Conservation (phyloP, 2,329 filamentous ascomycete species). For the Orbilia oligospora region DNA sequence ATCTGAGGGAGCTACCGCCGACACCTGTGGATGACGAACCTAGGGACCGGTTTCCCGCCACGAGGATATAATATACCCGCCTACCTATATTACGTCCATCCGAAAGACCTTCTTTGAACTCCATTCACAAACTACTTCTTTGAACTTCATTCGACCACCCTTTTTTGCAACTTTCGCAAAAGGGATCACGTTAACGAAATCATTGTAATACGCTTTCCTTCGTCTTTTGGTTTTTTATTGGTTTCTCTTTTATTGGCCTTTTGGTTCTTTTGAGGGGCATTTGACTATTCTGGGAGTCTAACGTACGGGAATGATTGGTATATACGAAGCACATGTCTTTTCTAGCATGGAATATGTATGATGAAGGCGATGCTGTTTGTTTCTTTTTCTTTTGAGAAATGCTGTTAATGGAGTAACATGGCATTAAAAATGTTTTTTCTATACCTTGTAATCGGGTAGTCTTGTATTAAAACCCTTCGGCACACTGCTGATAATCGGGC, state of each 20-base stretch:
- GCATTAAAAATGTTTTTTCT: constrained; percentile 5
- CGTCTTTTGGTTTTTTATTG: neutral
- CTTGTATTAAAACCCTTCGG: too few relatives aligned
- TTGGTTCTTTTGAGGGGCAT: neutral
- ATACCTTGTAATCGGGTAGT: constrained; percentile 33
- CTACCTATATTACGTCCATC: neutral
- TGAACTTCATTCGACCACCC: neutral
- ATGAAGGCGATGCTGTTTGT: neutral
- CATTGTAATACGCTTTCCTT: constrained; percentile 13
- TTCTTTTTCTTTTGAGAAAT: neutral
- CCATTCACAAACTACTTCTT: too few relatives aligned
- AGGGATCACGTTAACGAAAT: constrained; percentile 1
- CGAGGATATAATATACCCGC: constrained; percentile 39
- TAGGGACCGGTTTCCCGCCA: constrained; percentile 43
- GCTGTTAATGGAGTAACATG: constrained; percentile 29
- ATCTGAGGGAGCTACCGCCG: constrained; percentile 48
- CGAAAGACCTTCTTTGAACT: neutral
- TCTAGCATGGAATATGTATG: constrained; percentile 14
- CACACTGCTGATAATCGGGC: too few relatives aligned
- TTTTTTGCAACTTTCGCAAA: neutral
- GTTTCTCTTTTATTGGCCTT: neutral
- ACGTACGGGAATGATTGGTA: constrained; percentile 19
- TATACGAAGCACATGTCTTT: constrained; percentile 21
- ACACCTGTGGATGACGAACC: constrained; percentile 52
- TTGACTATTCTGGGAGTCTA: constrained; percentile 5